Evolutionary conservation across 2,329 filamentous ascomycete genomes (phyloP).

Genomic region (Botryotinia narcissicola): DNA sequence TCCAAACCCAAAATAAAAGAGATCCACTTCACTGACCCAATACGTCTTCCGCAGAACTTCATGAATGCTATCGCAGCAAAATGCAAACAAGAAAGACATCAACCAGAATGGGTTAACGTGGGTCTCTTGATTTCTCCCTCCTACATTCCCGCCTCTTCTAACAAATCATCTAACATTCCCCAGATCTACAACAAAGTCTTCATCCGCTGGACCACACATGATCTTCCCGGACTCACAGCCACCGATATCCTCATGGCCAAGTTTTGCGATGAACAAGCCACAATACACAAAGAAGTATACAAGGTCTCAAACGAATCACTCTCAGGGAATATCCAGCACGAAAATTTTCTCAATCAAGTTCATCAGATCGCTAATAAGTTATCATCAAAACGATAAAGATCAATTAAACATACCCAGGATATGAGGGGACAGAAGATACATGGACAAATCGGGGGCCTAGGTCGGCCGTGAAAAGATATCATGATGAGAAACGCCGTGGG

Average conservation of each 20-base stretch:
- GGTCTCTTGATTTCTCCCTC: constrained; percentile 27
- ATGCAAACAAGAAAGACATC: constrained; percentile 66
- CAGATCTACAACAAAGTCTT: constrained; percentile 69
- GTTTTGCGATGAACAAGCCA: constrained; percentile 48
- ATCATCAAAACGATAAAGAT: not conserved
- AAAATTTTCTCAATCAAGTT: not conserved
- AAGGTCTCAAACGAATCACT: not conserved
- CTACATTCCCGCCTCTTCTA: not conserved
- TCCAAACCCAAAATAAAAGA: not conserved
- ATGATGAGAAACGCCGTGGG: not conserved
- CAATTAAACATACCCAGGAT: not conserved
- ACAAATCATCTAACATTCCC: not conserved
- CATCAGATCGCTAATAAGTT: not conserved
- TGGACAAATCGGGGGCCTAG: not conserved
- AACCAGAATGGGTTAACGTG: constrained; percentile 76
- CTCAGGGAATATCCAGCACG: not conserved
- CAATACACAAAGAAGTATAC: not conserved
- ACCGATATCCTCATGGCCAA: constrained; percentile 62
- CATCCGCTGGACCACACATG: constrained; percentile 73
- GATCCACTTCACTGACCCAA: not conserved
- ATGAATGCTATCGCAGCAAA: constrained; percentile 70
- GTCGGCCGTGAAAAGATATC: not conserved
- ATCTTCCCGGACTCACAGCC: constrained; percentile 60
- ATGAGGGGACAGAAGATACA: not conserved
- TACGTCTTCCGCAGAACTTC: constrained; percentile 55